Base-by-base conservation (phyloP, 2,329 filamentous ascomycete genomes). In the Nothomitra cinnamomea region DNA sequence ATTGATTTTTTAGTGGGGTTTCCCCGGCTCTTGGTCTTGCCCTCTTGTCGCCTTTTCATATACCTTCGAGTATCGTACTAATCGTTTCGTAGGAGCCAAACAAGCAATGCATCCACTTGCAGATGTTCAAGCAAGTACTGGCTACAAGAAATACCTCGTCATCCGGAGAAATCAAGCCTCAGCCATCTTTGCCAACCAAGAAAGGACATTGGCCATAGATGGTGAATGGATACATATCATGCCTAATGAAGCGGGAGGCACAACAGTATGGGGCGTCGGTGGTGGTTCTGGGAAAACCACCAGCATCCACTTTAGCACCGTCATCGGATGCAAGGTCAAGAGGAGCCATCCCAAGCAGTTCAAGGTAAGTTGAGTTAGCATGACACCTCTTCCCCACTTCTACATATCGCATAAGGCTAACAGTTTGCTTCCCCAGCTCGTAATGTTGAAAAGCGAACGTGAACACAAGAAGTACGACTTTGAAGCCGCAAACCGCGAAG, bases 141-240 rank as follows among this genome's bases (percentile, higher is more conserved):
- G 63, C 54, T 84, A 85, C 69, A 83, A 85, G 62, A 83, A 82
- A 60, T 92, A 87, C 67, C 80, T 79, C 12, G 86, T 94, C 15
- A 85, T 83, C 71, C 80, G 86, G 58, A 87, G 88, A 66, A 49
- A 49, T 10, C 85, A 89, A 66, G 82, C 84, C 7, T 87, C 92
- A 76, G 80, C 84, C 22, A 83, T 92, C 60, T 81, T 85, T 42
- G 81, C 79, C 2, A 77, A 83, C 61, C 85, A 85, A 56, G 83
- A 88, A 60, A 79, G 85, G 55, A 78, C 87, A 8, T 71, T 92
- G 42, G 80, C 84, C 48, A 86, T 94, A 58, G 86, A 90, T 60
- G 85, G 85, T 56, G 87, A 94, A 64, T 92, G 89, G 65, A 79
- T 94, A 57, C 85, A 90, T 66, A 87, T 94, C 60, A 83, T 87